A percentile compares a stretch with the other conserved stretches of the same genome.
Evolutionary conservation across 495 filamentous ascomycete genomes (phyloP).

Genomic region (Daldinia vernicosa): DNA sequence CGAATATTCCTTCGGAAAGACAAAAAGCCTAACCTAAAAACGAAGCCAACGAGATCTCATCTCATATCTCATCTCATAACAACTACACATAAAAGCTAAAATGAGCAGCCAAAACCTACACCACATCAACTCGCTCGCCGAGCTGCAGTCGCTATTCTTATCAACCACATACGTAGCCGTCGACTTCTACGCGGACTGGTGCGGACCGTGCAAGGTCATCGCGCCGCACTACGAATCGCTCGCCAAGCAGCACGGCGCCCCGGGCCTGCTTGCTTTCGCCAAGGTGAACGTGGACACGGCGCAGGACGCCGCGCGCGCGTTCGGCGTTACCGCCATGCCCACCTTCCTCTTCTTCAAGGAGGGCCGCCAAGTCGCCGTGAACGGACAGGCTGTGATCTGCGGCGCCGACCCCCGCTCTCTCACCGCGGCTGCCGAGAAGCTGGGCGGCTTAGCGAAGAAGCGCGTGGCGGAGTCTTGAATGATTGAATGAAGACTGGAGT

Average conservation of each 20-base stretch:
- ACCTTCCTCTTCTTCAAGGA: conserved; percentile 88
- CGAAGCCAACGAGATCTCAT: not conserved
- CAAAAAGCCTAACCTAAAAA: no score
- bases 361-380: conserved; percentile 68
- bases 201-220: conserved; percentile 73
- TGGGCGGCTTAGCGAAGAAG: conserved; percentile 49
- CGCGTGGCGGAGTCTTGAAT: conserved; percentile 26
- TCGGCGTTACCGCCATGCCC: conserved; percentile 69
- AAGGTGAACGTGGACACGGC: conserved; percentile 67
- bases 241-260: conserved; percentile 53
- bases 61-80: no score
- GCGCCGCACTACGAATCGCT: conserved; percentile 66
- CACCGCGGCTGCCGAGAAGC: conserved; percentile 44
- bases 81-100: conserved; percentile 1
- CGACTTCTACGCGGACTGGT: conserved; percentile 70
- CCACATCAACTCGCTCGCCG: conserved; percentile 44
- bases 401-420: conserved; percentile 51
- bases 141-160: conserved; percentile 48
- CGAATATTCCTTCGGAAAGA: no score
- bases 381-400: conserved; percentile 54
- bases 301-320: conserved; percentile 56
- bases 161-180: conserved; percentile 54
- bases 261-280: conserved; percentile 61
- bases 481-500: conserved; percentile 2
- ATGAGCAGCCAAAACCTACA: conserved; percentile 41